Evolutionary conservation across 1,139 yeast species (phyloP).

Genomic region (Hansenula anomala): DNA sequence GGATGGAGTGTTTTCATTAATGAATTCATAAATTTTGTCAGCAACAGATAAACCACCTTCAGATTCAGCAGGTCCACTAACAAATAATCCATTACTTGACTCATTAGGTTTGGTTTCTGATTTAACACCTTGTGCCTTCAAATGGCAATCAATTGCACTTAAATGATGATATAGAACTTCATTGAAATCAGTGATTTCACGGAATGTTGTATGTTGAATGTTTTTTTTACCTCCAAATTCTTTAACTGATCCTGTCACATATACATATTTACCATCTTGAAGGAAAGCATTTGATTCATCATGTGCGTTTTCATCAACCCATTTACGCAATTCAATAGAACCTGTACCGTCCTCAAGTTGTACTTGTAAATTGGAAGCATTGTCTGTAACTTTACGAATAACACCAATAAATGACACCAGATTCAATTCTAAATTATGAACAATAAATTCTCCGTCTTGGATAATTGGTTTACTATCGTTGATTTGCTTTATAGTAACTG

Average conservation of each 20-base stretch:
- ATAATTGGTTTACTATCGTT: conserved; percentile 59
- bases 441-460: conserved; percentile 71
- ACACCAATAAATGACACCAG: conserved; percentile 64
- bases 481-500: conserved; percentile 81
- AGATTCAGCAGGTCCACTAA: conserved; percentile 33
- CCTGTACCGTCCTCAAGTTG: conserved; percentile 88
- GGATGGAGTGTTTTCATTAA: conserved; percentile 45
- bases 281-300: conserved; percentile 31
- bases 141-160: conserved; percentile 62
- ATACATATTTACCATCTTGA: conserved; percentile 51
- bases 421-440: conserved; percentile 59
- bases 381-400: conserved; percentile 53
- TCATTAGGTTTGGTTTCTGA: conserved; percentile 8
- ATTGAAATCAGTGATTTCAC: conserved; percentile 62
- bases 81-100: conserved; percentile 39
- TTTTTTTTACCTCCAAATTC: conserved; percentile 64
- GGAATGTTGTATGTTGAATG: conserved; percentile 60
- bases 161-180: conserved; percentile 74
- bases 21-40: conserved; percentile 44
- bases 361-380: conserved; percentile 46
- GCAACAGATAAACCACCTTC: conserved; percentile 29
- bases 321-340: conserved; percentile 59
- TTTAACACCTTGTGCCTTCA: conserved; percentile 21
- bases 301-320: conserved; percentile 50
- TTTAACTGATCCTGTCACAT: conserved; percentile 68